Evolutionary conservation across 2,329 filamentous ascomycete genomes (phyloP).

Genomic region (Paecilomyces sp.): DNA sequence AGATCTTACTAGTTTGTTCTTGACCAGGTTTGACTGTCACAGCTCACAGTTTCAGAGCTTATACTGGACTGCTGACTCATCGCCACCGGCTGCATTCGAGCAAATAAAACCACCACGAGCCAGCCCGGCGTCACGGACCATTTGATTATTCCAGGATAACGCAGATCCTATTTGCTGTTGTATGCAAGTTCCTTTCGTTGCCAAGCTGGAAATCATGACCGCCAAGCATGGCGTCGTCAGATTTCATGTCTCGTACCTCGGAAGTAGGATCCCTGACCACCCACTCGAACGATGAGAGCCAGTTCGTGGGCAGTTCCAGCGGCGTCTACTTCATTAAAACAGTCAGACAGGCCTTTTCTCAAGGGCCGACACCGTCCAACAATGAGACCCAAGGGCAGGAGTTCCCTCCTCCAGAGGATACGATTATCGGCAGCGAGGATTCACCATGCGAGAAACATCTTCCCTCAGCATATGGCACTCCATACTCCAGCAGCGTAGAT

Average conservation of each 20-base stretch:
- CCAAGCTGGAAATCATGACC: conserved; percentile 10
- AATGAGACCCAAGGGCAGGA: conserved; percentile 10
- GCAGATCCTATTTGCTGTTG: background rate
- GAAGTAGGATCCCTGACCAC: conserved; percentile 38
- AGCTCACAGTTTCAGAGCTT: background rate
- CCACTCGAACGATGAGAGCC: conserved; percentile 38
- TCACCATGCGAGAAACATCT: conserved; percentile 13
- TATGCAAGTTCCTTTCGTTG: background rate
- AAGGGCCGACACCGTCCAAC: conserved; percentile 17
- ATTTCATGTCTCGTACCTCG: conserved; percentile 19
- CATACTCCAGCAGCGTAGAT: conserved; percentile 1
- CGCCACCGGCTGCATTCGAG: background rate
- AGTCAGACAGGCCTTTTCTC: conserved; percentile 45
- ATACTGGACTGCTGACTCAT: background rate
- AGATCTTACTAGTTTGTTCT: background rate
- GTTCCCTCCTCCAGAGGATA: conserved; percentile 24
- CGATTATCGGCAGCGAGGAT: conserved; percentile 18
- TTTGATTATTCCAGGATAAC: background rate
- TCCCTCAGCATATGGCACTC: conserved; percentile 5
- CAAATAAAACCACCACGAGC: background rate
- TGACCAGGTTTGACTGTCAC: background rate
- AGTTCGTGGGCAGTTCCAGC: conserved; percentile 47
- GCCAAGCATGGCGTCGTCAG: conserved; percentile 19
- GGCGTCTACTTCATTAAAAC: conserved; percentile 51
- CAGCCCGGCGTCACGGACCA: background rate